Percentiles rank a stretch among this genome's conserved stretches.
phyloP scores from a whole-genome alignment of 306 rosid genomes.

The Inga oerstediana region DNA sequence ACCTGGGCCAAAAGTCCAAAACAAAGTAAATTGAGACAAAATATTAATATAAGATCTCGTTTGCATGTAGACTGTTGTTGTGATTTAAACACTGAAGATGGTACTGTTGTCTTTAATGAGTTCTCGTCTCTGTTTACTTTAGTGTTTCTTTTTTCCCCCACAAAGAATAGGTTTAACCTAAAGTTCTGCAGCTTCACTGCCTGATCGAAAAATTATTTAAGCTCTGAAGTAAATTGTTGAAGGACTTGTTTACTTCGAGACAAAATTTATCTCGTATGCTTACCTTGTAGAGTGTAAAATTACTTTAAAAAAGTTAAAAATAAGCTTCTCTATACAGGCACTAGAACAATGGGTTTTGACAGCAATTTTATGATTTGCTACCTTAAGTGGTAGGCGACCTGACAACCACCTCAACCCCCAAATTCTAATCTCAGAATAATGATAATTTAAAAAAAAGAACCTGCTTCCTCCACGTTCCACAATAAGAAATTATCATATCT shows the following conservation, averaged over 20 bases:
- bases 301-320: no score
- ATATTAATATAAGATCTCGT: neutral
- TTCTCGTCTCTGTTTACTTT: neutral
- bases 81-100: no score
- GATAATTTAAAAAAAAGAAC: neutral
- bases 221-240: neutral
- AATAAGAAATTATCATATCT: conserved; percentile 29
- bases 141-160: neutral
- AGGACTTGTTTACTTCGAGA: neutral
- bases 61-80: no score
- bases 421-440: conserved; percentile 1
- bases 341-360: conserved; percentile 13
- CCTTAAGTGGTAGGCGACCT: conserved; percentile 44
- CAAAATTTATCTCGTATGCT: no score
- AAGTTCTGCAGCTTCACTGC: neutral
- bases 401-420: conserved; percentile 51
- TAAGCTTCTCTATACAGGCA: no score
- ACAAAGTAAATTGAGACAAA: neutral
- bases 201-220: neutral
- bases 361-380: conserved; percentile 35
- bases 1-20: neutral
- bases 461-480: conserved; percentile 33
- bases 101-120: no score
- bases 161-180: neutral
- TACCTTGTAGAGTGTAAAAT: no score